A percentile compares a stretch with the other conserved stretches of the same genome.
These are phyloP conservation scores for Triticum urartu DNA, from an alignment of 176 grass and related monocot genomes.

Conservation along the genomic window DNA sequence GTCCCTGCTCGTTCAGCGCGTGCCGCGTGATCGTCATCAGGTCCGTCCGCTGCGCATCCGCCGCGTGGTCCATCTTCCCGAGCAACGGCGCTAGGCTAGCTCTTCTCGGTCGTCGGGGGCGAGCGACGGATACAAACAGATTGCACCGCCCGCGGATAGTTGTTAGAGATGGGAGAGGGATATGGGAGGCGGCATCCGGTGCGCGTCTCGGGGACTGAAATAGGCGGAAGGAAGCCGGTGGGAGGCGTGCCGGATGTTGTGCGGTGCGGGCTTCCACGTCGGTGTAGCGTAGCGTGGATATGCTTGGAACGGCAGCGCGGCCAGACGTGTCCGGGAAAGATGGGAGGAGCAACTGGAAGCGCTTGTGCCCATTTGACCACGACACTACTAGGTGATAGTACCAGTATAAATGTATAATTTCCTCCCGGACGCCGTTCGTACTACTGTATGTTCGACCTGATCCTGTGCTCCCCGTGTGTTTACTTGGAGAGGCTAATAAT, in stretches of 20 bases:
- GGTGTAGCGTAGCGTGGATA: not conserved
- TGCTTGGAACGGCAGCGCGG: constrained; percentile 1
- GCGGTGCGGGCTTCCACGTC: constrained; percentile 24
- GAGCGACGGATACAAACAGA: not conserved
- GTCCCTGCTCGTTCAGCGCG: constrained; percentile 91
- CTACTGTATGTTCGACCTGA: not conserved
- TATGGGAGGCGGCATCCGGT: constrained; percentile 3
- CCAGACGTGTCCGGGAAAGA: constrained; percentile 22
- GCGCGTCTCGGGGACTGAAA: not conserved
- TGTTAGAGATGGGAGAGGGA: not conserved
- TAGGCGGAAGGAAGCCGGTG: not conserved
- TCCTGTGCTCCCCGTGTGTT: not conserved
- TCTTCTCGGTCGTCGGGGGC: not conserved
- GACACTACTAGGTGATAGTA: too few species aligned
- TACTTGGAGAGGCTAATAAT: not conserved
- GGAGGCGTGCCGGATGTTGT: not conserved
- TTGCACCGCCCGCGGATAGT: not conserved
- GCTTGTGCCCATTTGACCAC: not conserved
- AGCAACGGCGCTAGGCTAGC: not conserved
- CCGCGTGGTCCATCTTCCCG: constrained; percentile 75
- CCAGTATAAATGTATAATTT: too few species aligned
- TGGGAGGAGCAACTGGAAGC: not conserved
- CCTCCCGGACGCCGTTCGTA: too few species aligned
- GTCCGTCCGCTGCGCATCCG: constrained; percentile 82
- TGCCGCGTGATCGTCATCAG: constrained; percentile 97